phyloP scores from a whole-genome alignment of 805 yeast genomes.

The Candida peoriensis region DNA sequence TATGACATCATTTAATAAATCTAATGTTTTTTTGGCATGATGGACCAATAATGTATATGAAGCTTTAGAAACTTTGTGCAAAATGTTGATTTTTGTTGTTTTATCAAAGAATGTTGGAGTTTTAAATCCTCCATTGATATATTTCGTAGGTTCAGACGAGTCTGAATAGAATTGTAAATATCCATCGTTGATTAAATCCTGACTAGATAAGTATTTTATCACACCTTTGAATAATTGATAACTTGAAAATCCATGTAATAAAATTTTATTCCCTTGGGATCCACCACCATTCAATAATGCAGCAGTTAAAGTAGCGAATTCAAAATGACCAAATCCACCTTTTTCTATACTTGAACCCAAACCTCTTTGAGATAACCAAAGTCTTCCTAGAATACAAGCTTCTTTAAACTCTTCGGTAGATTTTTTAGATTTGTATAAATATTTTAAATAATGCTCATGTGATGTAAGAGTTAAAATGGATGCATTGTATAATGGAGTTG shows the following conservation, averaged over 20 bases:
- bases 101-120: constrained; percentile 77
- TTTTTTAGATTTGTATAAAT: constrained; percentile 69
- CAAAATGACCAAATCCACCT: constrained; percentile 92
- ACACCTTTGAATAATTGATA: constrained; percentile 92
- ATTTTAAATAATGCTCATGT: constrained; percentile 66
- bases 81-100: constrained; percentile 66
- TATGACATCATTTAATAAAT: constrained; percentile 69
- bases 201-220: constrained; percentile 72
- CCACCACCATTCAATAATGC: constrained; percentile 84
- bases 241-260: constrained; percentile 84
- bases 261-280: constrained; percentile 62
- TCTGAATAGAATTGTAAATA: constrained; percentile 62
- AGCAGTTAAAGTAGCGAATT: constrained; percentile 77
- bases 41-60: constrained; percentile 58
- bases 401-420: constrained; percentile 78
- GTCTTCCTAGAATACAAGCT: constrained; percentile 78
- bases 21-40: constrained; percentile 65
- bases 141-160: constrained; percentile 29
- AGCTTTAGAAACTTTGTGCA: constrained; percentile 74
- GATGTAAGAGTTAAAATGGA: constrained; percentile 67
- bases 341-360: constrained; percentile 55
- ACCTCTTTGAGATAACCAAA: constrained; percentile 90
- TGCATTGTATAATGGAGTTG: constrained; percentile 87
- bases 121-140: constrained; percentile 54
- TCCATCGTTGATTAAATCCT: constrained; percentile 61